Evolutionary conservation across 2,329 filamentous ascomycete species (phyloP).

Genomic region (Cryoendolithus antarcticus): DNA sequence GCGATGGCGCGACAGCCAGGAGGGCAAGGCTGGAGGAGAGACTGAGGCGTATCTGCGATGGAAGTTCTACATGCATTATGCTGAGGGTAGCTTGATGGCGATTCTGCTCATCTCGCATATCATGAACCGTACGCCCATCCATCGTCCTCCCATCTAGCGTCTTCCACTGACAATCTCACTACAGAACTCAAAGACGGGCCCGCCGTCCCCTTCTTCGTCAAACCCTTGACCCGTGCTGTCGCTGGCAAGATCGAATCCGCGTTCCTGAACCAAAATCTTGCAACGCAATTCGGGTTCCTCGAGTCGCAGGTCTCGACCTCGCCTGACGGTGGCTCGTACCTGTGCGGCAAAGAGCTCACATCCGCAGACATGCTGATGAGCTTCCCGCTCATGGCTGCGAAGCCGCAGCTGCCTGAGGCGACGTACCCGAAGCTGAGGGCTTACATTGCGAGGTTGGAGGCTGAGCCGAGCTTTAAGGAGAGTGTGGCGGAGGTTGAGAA

Average conservation of each 20-base stretch:
- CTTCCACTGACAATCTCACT: background rate
- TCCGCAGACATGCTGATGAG: conserved; percentile 42
- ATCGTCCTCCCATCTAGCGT: background rate
- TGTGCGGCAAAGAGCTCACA: conserved; percentile 37
- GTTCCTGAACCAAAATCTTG: conserved; percentile 37
- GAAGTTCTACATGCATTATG: conserved; percentile 67
- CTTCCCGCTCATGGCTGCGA: conserved; percentile 37
- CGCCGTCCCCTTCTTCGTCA: conserved; percentile 56
- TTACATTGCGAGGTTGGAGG: conserved; percentile 35
- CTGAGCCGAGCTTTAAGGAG: conserved; percentile 32
- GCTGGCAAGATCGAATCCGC: conserved; percentile 33
- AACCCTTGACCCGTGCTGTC: conserved; percentile 47
- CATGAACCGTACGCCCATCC: conserved; percentile 36
- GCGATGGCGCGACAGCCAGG: conserved; percentile 40
- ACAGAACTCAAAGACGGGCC: conserved; percentile 29
- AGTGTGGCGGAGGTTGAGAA: conserved; percentile 39
- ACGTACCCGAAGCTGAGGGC: conserved; percentile 35
- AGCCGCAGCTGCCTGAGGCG: conserved; percentile 27
- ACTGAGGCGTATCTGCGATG: conserved; percentile 49
- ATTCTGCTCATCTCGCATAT: conserved; percentile 54
- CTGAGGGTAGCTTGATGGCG: conserved; percentile 73
- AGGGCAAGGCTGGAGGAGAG: conserved; percentile 44
- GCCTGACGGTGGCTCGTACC: conserved; percentile 36
- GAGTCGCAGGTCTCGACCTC: conserved; percentile 36
- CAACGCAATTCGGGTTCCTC: conserved; percentile 38